Conservation (phyloP, 106 monocot genomes). For the Allium cepa region DNA sequence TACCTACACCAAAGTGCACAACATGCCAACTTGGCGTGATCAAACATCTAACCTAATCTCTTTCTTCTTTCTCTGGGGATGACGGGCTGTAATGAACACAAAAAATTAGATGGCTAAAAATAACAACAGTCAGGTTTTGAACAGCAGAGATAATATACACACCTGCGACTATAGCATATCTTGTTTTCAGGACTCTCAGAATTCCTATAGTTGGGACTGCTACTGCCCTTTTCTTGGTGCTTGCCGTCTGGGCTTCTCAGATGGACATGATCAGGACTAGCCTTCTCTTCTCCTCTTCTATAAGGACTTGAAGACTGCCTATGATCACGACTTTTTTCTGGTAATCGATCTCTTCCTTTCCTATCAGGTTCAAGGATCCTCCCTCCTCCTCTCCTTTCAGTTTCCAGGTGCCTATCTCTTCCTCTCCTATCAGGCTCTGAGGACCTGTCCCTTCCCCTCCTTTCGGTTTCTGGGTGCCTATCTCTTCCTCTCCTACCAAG, state of each 20-base stretch:
- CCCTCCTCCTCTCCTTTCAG: too few species aligned
- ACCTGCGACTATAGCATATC: conserved; percentile 17
- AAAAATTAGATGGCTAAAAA: neutral
- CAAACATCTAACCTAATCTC: too few species aligned
- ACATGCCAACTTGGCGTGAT: too few species aligned
- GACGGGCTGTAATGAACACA: neutral
- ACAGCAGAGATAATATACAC: too few species aligned
- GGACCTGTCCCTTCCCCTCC: conserved; percentile 55
- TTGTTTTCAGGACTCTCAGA: conserved; percentile 41
- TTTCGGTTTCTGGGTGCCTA: conserved; percentile 12
- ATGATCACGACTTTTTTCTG: conserved; percentile 18
- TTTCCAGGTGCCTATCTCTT: neutral
- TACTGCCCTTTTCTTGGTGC: conserved; percentile 28
- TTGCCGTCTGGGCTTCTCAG: conserved; percentile 40
- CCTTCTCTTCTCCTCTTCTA: conserved; percentile 64
- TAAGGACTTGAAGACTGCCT: conserved; percentile 76
- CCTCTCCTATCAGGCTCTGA: conserved; percentile 33
- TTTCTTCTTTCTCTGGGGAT: neutral
- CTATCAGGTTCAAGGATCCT: conserved; percentile 13
- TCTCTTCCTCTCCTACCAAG: conserved; percentile 62
- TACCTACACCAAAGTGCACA: too few species aligned
- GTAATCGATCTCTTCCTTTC: conserved; percentile 6
- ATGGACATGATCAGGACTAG: conserved; percentile 86
- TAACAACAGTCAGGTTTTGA: too few species aligned
- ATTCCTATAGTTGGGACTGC: conserved; percentile 27